Base-by-base conservation (phyloP, 2,329 filamentous ascomycete genomes). In the Intubia oerlemansii region DNA sequence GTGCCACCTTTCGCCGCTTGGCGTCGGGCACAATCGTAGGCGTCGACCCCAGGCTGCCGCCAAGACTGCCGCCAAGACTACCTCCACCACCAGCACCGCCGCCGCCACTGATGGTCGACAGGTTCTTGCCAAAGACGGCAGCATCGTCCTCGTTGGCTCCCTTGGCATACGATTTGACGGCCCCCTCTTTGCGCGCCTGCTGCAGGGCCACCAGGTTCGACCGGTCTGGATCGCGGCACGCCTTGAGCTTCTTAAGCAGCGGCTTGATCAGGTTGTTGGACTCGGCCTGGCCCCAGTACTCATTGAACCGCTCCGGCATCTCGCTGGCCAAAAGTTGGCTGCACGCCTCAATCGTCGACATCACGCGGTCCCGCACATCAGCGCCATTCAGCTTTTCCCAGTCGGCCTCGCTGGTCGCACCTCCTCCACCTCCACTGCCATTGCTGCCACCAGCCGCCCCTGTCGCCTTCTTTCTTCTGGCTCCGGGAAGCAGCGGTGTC, bases 201-300 rank as follows among this genome's bases (percentile, higher is more conserved):
- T 78, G 71, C 28, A 77, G 51, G 27, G 68, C 69, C 12, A 81
- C 69, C 4, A 84, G 49, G 45, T 84, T 74, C 24, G 63, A 66
- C 32, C 77, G 67, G 39, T 79, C 72, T 0, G 77, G 76, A 41
- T 85, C 77, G 32, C 71, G 59, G 39, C 77, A 84, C 39, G 62
- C 66, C 34, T 65, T 67, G n/a, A 84, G 54, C 44, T 80, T 82
- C 48, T 62, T 68, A 11, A 68, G 59, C 10, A 80, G 49, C 0
- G 62, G 59, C 24, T 64, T 65, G 38, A 69, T 57, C 15, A 61
- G 49, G 29, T 56, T 54, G 38, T 47, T 49, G 32, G 45, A 51
- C 32, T 58, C 62, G 36, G 49, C 48, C 54, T 58, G 36, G 34
- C 51, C 53, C 60, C 62, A 68, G 35, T 63, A 66, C 1, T 57